phyloP scores from a whole-genome alignment of 768 basidiomycete species.

The Chalciporus pseudorubinellus region DNA sequence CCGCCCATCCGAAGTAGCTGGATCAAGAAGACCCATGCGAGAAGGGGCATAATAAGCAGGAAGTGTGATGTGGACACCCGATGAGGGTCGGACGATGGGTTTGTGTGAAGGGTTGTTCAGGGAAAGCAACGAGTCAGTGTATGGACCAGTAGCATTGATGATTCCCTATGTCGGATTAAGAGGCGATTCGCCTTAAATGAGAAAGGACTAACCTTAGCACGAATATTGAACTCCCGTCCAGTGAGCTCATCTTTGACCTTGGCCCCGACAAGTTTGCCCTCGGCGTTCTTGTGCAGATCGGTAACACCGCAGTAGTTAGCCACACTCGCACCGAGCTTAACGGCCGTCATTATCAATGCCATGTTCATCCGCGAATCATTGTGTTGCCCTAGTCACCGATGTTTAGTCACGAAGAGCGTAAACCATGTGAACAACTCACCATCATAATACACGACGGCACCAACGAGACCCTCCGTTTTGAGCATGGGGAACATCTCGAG shows the following conservation, averaged over 20 bases:
- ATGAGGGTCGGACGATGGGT: conserved; percentile 89
- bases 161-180: conserved; percentile 54
- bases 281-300: conserved; percentile 62
- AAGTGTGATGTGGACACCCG: conserved; percentile 94
- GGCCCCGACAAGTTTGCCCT: conserved; percentile 69
- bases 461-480: conserved; percentile 87
- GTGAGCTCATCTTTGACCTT: conserved; percentile 79
- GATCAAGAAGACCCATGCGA: conserved; percentile 94
- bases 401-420: background rate
- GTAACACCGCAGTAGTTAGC: conserved; percentile 91
- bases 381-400: conserved; percentile 70
- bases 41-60: conserved; percentile 96
- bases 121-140: conserved; percentile 79
- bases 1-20: conserved; percentile 91
- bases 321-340: conserved; percentile 83
- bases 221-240: conserved; percentile 77
- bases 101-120: conserved; percentile 76
- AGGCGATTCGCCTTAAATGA: background rate
- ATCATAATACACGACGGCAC: conserved; percentile 96
- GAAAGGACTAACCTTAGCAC: conserved; percentile 58
- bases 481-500: conserved; percentile 96
- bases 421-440: conserved; percentile 45
- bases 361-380: conserved; percentile 99
- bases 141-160: conserved; percentile 97
- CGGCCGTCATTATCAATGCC: conserved; percentile 90